Conservation (phyloP, 2,329 filamentous ascomycete genomes). For the Coniella vitis region DNA sequence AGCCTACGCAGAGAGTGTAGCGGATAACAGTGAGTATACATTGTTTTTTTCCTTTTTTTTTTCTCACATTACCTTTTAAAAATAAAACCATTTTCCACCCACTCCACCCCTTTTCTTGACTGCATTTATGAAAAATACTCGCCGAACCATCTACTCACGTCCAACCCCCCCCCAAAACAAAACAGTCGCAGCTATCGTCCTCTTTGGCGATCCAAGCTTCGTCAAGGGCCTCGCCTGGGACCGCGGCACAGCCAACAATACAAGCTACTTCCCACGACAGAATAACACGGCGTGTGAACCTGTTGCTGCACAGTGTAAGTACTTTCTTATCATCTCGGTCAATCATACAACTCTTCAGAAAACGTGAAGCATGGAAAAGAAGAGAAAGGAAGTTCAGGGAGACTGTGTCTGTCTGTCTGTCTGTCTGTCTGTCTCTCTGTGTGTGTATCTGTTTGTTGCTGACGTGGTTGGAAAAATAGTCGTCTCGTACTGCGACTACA, state of each 20-base stretch:
- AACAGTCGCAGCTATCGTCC: slow-evolving; percentile 33
- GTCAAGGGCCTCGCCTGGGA: slow-evolving; percentile 4
- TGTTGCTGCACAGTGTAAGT: slow-evolving; percentile 3
- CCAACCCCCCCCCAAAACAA: background rate
- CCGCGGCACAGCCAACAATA: slow-evolving; percentile 4
- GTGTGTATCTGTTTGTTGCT: background rate
- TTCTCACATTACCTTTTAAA: no score
- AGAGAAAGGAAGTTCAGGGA: no score
- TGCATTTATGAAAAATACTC: no score
- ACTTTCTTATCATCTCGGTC: background rate
- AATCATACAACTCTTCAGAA: no score
- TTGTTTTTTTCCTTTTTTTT: no score
- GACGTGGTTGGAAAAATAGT: background rate
- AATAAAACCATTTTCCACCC: no score
- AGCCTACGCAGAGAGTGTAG: slow-evolving; percentile 21
- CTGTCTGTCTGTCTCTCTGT: no score
- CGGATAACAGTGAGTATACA: slow-evolving; percentile 26
- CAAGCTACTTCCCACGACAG: slow-evolving; percentile 6
- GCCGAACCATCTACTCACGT: no score
- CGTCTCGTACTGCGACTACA: slow-evolving; percentile 6
- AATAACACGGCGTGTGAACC: slow-evolving; percentile 5
- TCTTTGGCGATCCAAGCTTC: slow-evolving; percentile 34
- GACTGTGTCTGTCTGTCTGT: no score
- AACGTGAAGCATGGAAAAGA: no score
- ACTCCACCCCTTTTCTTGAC: no score